Evolutionary conservation across 129 eudicot genomes (phyloP).

Genomic region (Helichrysum umbraculigerum): DNA sequence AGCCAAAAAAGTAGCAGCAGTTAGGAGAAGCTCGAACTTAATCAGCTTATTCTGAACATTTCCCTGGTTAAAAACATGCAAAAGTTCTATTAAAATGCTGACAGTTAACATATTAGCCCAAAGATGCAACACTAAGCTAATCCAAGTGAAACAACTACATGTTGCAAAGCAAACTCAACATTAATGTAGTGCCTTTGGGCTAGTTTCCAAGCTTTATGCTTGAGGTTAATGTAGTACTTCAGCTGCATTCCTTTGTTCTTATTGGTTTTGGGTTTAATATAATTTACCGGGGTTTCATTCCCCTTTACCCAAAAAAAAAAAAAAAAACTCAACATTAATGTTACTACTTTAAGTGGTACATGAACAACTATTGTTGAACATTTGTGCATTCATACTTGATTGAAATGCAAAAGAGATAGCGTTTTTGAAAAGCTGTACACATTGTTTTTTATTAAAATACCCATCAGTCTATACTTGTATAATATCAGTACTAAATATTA

Average conservation of each 20-base stretch:
- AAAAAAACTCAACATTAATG: too few relatives aligned
- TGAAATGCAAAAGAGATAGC: not conserved
- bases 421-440: not conserved
- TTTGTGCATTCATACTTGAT: not conserved
- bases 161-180: not conserved
- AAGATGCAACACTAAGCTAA: not conserved
- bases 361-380: not conserved
- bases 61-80: slow-evolving; percentile 50
- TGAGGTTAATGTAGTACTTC: too few relatives aligned
- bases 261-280: too few relatives aligned
- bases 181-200: too few relatives aligned
- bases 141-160: not conserved
- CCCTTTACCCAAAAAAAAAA: too few relatives aligned
- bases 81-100: slow-evolving; percentile 4
- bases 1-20: slow-evolving; percentile 92
- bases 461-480: not conserved
- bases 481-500: not conserved
- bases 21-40: slow-evolving; percentile 84
- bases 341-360: not conserved
- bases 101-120: not conserved
- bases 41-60: slow-evolving; percentile 98
- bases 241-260: too few relatives aligned
- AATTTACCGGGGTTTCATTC: too few relatives aligned
- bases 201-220: too few relatives aligned
- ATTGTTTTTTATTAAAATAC: not conserved